Evolutionary conservation across 148 eudicot species (phyloP), one percentile per base, ranked within the genome.

Genomic region (Chenopodium quinoa): DNA sequence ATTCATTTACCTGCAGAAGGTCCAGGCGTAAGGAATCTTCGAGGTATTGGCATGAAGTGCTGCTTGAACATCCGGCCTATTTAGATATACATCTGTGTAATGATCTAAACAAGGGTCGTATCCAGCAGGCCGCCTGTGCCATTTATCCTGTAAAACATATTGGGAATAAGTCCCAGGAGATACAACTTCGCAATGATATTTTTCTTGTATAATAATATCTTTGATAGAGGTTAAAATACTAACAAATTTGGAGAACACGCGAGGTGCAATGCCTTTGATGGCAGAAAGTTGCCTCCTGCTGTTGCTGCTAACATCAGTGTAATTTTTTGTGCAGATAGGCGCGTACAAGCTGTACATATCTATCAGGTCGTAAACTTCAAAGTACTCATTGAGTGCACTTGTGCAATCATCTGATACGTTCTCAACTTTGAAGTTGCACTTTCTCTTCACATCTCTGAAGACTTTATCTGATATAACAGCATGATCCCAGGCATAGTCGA

Each of bases 311-410:
- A 23, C 16, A 40, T 16, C 8, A 54, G 83, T 77, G 71, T 10
- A 71, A 74, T 84, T 80, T 25, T 40, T 64, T 1, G 88, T 76
- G 68, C 98, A 95, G 3, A 37, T 77, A 0, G 90, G 91, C 19
- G 93, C n/a, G 56, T 95, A 95, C 86, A 95, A 85, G 82, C 97
- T 94, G 87, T 94, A 94, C 97, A 93, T 93, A 80, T 94, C 98
- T 1, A 94, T 91, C 77, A 93, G 87, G 0, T 89, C 76, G 85
- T 93, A 95, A 1, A 91, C 88, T 23, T 82, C 92, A 71, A 88
- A 95, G 87, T 93, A 93, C 69, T 87, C 75, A 8, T 76, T 75
- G 3, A 95, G 77, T 13, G 90, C 91, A 0, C 8, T 19, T 40
- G 81, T 73, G 84, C 98, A 95, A 1, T 17, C 82, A 4, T 62